These are phyloP conservation scores for Epipyxis sp. DNA, from an alignment of 108 stramenopile species.

Conservation along the genomic window DNA sequence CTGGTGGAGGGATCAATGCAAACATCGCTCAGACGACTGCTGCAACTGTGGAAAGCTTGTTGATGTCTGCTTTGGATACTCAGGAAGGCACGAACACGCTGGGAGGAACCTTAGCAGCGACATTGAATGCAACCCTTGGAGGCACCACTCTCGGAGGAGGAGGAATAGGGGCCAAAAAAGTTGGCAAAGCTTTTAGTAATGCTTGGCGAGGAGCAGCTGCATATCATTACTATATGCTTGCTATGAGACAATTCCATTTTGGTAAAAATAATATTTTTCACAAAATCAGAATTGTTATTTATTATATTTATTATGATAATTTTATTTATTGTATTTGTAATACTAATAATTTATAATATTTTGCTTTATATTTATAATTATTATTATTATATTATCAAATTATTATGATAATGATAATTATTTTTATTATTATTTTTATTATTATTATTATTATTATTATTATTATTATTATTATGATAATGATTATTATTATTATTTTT, in stretches of 20 bases:
- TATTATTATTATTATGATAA: too few relatives aligned
- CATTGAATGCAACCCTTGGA: background rate
- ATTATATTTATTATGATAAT: too few relatives aligned
- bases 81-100: background rate
- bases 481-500: too few relatives aligned
- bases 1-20: background rate
- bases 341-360: too few relatives aligned
- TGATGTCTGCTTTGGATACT: slow-evolving; percentile 30
- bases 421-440: too few relatives aligned
- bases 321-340: too few relatives aligned
- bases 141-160: slow-evolving; percentile 26
- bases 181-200: slow-evolving; percentile 55
- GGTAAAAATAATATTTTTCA: too few relatives aligned
- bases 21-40: slow-evolving; percentile 53
- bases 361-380: too few relatives aligned
- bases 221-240: slow-evolving; percentile 64
- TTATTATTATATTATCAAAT: too few relatives aligned
- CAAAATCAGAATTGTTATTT: too few relatives aligned
- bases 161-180: slow-evolving; percentile 47
- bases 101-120: background rate
- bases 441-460: too few relatives aligned
- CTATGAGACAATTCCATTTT: slow-evolving; percentile 60
- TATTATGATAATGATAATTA: too few relatives aligned
- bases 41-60: slow-evolving; percentile 61
- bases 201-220: slow-evolving; percentile 68